Conservation (phyloP, 257 asterid species). For the Capsicum pubescens region DNA sequence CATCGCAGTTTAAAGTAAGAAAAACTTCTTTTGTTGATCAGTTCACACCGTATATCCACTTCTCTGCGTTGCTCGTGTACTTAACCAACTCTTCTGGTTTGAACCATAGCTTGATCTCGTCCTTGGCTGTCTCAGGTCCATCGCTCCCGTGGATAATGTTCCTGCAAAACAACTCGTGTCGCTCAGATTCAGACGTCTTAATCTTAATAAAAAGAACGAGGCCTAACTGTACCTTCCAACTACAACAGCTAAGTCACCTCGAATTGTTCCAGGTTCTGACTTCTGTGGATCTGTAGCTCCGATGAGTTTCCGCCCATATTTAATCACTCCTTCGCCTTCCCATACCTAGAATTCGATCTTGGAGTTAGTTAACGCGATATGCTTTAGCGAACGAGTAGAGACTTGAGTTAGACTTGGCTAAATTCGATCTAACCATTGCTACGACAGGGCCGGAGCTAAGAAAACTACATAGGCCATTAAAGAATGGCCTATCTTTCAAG, state of each 20-base stretch:
- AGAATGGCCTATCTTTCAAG: conserved; percentile 93
- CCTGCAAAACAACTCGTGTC: conserved; percentile 44
- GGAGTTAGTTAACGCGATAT: not conserved
- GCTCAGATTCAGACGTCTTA: not conserved
- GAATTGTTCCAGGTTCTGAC: conserved; percentile 98
- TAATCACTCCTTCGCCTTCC: conserved; percentile 99
- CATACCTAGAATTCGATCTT: conserved; percentile 63
- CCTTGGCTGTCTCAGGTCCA: conserved; percentile 99
- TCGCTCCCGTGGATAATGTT: conserved; percentile 97
- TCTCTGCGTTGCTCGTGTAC: conserved; percentile 79
- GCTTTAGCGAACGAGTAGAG: not conserved
- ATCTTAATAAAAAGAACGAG: not conserved
- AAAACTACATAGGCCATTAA: conserved; percentile 87
- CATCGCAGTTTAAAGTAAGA: not conserved
- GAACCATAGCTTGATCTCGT: conserved; percentile 95
- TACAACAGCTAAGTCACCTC: conserved; percentile 96
- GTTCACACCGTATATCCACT: conserved; percentile 84
- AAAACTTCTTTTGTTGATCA: conserved; percentile 32
- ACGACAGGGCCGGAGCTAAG: conserved; percentile 98
- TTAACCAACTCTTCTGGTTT: conserved; percentile 89
- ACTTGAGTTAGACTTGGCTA: not conserved
- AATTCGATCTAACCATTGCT: conserved; percentile 78
- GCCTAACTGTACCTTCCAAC: conserved; percentile 68
- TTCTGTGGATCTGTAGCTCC: conserved; percentile 99
- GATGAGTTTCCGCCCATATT: conserved; percentile 88